Conservation (phyloP, 495 filamentous ascomycete species). For the Tuber indicum region DNA sequence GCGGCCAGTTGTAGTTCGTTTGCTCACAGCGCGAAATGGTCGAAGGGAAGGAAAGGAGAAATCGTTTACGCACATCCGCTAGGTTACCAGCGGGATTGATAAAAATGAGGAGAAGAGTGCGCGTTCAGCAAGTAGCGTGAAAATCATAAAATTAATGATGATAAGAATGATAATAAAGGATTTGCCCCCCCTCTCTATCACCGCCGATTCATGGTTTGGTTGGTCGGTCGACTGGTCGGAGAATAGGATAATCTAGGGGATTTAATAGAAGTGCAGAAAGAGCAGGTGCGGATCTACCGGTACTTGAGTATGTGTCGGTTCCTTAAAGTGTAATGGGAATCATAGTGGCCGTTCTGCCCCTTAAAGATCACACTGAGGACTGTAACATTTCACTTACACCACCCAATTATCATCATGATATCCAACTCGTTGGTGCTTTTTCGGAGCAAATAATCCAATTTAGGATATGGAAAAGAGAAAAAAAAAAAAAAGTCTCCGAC, state of each 20-base stretch:
- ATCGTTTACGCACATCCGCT: background rate
- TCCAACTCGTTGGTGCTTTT: background rate
- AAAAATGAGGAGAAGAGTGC: background rate
- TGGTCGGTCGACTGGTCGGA: background rate
- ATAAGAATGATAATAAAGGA: background rate
- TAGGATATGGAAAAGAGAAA: background rate
- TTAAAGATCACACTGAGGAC: background rate
- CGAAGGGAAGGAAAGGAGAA: background rate
- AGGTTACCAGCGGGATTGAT: background rate
- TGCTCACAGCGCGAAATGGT: background rate
- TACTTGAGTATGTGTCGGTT: background rate
- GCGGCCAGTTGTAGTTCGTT: background rate
- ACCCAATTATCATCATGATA: background rate
- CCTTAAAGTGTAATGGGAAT: background rate
- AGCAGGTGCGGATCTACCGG: background rate
- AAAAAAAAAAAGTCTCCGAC: background rate
- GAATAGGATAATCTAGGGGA: background rate
- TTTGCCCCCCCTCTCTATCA: background rate
- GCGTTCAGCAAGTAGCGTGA: background rate
- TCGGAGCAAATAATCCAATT: background rate
- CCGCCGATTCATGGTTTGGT: background rate
- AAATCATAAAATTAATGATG: background rate
- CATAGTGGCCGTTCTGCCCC: background rate
- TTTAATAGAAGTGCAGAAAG: background rate
- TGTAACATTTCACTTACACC: background rate